phyloP scores from a whole-genome alignment of 768 basidiomycete species.

The Tricholoma saponaceum region DNA sequence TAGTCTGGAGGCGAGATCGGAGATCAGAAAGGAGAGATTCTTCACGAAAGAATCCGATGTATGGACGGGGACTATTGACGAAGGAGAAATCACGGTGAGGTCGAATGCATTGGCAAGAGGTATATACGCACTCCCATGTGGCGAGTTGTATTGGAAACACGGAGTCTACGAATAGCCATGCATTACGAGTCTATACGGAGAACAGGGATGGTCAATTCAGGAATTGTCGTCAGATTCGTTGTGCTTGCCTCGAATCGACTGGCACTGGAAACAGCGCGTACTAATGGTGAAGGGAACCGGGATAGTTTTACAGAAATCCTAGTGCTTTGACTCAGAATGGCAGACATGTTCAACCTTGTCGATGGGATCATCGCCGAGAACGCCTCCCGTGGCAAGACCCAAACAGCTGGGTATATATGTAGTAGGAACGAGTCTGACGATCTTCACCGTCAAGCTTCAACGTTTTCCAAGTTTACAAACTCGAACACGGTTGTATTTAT shows the following conservation, averaged over 20 bases:
- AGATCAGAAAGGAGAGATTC: constrained; percentile 53
- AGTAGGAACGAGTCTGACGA: too few species aligned
- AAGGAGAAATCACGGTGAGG: constrained; percentile 1
- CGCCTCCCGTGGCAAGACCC: too few species aligned
- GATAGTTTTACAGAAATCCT: not conserved
- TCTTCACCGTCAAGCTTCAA: too few species aligned
- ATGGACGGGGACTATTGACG: constrained; percentile 58
- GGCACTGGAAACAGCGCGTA: not conserved
- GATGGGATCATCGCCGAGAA: not conserved
- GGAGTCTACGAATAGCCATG: constrained; percentile 70
- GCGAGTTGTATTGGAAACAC: constrained; percentile 74
- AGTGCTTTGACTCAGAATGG: not conserved
- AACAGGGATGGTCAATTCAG: not conserved
- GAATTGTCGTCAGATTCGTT: not conserved
- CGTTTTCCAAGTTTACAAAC: too few species aligned
- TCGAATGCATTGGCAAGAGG: not conserved
- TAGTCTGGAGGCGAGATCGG: constrained; percentile 40
- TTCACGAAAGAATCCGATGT: constrained; percentile 56
- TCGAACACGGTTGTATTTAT: too few species aligned
- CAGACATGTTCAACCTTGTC: not conserved
- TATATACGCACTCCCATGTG: constrained; percentile 65
- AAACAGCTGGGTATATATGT: too few species aligned
- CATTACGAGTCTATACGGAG: constrained; percentile 2
- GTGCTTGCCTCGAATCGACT: not conserved
- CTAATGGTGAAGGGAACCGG: not conserved